phyloP scores from a whole-genome alignment of 352 stramenopile species.

The Pythium dissimile region DNA sequence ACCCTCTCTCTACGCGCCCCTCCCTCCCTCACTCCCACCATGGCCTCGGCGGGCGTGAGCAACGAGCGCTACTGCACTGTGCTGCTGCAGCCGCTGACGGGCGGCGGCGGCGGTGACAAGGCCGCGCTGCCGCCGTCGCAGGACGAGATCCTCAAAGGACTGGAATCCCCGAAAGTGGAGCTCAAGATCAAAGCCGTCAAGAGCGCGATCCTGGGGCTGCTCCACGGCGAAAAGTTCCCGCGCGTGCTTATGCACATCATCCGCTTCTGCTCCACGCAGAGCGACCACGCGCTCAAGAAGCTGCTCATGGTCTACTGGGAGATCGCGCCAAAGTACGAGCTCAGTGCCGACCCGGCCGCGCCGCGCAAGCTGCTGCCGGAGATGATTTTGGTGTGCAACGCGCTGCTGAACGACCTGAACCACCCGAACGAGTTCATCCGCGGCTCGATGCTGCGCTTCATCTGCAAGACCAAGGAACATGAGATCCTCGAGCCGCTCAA shows the following conservation, averaged over 20 bases:
- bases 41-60: slow-evolving; percentile 49
- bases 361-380: slow-evolving; percentile 96
- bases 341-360: slow-evolving; percentile 30
- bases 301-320: slow-evolving; percentile 99
- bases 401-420: slow-evolving; percentile 99
- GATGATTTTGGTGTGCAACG: slow-evolving; percentile 99
- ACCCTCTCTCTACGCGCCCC: background rate
- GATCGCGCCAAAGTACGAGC: slow-evolving; percentile 98
- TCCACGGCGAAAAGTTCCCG: slow-evolving; percentile 98
- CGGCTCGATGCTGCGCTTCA: slow-evolving; percentile 98
- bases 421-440: slow-evolving; percentile 99
- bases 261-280: slow-evolving; percentile 98
- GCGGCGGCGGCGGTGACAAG: slow-evolving; percentile 58
- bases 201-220: slow-evolving; percentile 96
- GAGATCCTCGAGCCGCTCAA: slow-evolving; percentile 92
- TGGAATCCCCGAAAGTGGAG: slow-evolving; percentile 94
- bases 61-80: slow-evolving; percentile 88
- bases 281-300: slow-evolving; percentile 99
- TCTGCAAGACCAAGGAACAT: slow-evolving; percentile 99
- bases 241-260: slow-evolving; percentile 99
- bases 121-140: slow-evolving; percentile 66
- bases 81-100: slow-evolving; percentile 56
- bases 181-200: slow-evolving; percentile 98
- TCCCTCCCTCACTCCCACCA: slow-evolving; percentile 2
- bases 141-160: slow-evolving; percentile 96